Conservation (phyloP, 495 filamentous ascomycete genomes). For the Aspergillus taichungensis region DNA sequence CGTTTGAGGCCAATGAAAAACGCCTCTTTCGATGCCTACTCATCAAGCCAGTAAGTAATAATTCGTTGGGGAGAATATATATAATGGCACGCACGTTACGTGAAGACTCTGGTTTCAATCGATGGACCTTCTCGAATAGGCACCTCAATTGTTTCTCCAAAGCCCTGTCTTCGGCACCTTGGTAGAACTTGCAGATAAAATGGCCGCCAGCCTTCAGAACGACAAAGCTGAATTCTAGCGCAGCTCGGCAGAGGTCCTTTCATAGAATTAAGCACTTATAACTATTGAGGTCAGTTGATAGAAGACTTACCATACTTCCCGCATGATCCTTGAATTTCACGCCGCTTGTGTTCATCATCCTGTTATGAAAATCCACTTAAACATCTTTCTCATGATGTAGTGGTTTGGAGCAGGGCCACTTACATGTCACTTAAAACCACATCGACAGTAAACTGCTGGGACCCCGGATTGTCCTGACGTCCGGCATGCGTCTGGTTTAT, state of each 20-base stretch:
- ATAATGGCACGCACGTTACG: slow-evolving; percentile 54
- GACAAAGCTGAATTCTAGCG: slow-evolving; percentile 72
- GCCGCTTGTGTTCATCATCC: slow-evolving; percentile 99
- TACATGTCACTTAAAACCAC: slow-evolving; percentile 98
- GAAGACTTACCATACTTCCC: slow-evolving; percentile 77
- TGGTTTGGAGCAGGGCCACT: slow-evolving; percentile 79
- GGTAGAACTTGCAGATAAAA: slow-evolving; percentile 97
- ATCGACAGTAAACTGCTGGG: slow-evolving; percentile 53
- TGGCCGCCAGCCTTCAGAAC: slow-evolving; percentile 74
- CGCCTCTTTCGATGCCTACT: slow-evolving; percentile 80
- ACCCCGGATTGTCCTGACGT: no score
- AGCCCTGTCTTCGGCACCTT: slow-evolving; percentile 72
- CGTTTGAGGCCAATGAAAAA: slow-evolving; percentile 74
- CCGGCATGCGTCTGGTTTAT: no score
- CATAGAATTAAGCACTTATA: slow-evolving; percentile 16
- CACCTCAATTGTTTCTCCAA: slow-evolving; percentile 63
- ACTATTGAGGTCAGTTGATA: slow-evolving; percentile 48
- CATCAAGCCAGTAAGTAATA: slow-evolving; percentile 6
- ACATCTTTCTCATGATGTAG: slow-evolving; percentile 71
- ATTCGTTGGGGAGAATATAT: not conserved
- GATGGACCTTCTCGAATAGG: slow-evolving; percentile 67
- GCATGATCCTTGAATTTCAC: slow-evolving; percentile 78
- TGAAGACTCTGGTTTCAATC: slow-evolving; percentile 86
- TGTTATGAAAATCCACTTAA: slow-evolving; percentile 86
- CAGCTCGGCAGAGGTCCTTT: slow-evolving; percentile 82